Percentiles rank a stretch among this genome's conserved stretches.
Evolutionary conservation across 2,329 filamentous ascomycete genomes (phyloP).

Genomic region (Ophidiomyces ophidiicola): DNA sequence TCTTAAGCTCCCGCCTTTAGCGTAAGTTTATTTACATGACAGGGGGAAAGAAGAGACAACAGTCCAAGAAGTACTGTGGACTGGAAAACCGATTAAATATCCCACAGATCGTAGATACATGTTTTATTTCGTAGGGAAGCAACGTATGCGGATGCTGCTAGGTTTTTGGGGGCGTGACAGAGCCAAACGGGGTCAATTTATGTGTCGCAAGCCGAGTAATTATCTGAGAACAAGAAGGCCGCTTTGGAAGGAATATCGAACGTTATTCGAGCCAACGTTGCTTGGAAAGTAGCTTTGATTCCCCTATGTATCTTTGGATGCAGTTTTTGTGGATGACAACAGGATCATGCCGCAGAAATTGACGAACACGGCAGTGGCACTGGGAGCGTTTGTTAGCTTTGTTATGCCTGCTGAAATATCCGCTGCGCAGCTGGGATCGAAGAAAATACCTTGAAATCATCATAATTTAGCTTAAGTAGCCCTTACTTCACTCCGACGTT

Average conservation of each 20-base stretch:
- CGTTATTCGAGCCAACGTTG: background rate
- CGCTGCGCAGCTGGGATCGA: background rate
- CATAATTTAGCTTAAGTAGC: background rate
- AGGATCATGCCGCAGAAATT: background rate
- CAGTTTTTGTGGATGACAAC: background rate
- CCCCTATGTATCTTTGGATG: no score
- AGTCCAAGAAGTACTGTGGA: no score
- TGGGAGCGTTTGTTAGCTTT: background rate
- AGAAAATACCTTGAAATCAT: background rate
- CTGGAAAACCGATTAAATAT: no score
- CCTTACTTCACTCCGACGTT: background rate
- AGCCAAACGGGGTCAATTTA: background rate
- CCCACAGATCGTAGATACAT: no score
- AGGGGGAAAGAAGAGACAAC: background rate
- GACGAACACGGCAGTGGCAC: background rate
- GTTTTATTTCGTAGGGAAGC: no score
- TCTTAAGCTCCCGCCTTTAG: conserved; percentile 9
- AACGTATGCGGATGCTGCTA: no score
- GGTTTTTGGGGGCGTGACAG: no score
- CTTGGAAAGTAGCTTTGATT: no score
- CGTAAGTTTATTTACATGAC: conserved; percentile 8
- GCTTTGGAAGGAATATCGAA: background rate
- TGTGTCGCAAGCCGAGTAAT: background rate
- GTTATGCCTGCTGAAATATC: background rate
- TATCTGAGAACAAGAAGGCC: background rate